Conservation (phyloP, 495 filamentous ascomycete species). For the Chaetomium fimeti region DNA sequence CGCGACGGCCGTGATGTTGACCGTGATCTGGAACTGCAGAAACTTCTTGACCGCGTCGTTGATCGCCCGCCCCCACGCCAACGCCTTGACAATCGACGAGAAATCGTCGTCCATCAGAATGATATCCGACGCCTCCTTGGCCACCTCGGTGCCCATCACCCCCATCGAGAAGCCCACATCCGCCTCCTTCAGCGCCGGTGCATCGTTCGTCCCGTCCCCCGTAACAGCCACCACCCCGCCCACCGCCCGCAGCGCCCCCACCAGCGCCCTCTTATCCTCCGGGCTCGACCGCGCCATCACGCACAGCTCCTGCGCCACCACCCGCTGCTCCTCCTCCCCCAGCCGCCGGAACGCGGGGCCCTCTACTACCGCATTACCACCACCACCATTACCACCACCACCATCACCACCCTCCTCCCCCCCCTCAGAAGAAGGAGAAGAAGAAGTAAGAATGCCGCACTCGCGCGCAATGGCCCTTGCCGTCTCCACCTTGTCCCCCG, state of each 20-base stretch:
- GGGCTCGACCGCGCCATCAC: constrained; percentile 48
- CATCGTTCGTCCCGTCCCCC: constrained; percentile 84
- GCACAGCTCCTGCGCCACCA: constrained; percentile 65
- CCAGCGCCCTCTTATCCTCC: constrained; percentile 75
- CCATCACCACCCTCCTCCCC: too few species aligned
- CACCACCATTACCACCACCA: too few species aligned
- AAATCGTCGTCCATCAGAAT: constrained; percentile 88
- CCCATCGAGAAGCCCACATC: constrained; percentile 69
- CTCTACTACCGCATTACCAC: constrained; percentile 57
- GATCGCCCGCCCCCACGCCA: constrained; percentile 80
- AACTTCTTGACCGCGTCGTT: constrained; percentile 85
- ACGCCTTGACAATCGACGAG: constrained; percentile 67
- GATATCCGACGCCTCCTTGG: constrained; percentile 82
- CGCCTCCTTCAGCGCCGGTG: constrained; percentile 72
- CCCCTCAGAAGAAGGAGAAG: too few species aligned
- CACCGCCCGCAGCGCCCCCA: constrained; percentile 62
- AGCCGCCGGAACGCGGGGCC: constrained; percentile 73
- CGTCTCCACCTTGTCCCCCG: constrained; percentile 76
- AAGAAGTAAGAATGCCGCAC: constrained; percentile 51
- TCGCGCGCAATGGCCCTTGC: constrained; percentile 73
- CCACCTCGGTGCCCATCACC: constrained; percentile 78
- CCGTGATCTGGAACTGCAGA: constrained; percentile 84
- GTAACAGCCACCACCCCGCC: constrained; percentile 78
- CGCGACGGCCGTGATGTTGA: constrained; percentile 79
- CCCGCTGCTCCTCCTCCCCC: constrained; percentile 61